Evolutionary conservation across 768 basidiomycete genomes (phyloP).

Genomic region (Gymnopilus junonius): DNA sequence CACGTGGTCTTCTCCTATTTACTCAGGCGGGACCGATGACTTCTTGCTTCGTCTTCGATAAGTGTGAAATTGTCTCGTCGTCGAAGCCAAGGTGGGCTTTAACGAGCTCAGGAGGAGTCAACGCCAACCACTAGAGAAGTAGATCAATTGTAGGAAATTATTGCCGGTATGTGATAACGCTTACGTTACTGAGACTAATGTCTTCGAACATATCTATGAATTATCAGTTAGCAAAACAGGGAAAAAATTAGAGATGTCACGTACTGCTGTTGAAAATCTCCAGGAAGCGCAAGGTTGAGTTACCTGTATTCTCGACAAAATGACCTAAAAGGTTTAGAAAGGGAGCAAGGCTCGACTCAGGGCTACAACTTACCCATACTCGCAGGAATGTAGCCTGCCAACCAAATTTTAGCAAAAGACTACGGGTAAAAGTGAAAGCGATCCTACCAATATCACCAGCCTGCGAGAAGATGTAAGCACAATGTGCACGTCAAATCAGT

Average conservation of each 20-base stretch:
- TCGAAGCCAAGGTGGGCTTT: constrained; percentile 61
- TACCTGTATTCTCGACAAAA: constrained; percentile 70
- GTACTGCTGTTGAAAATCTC: constrained; percentile 63
- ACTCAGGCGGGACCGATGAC: constrained; percentile 27
- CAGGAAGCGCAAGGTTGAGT: constrained; percentile 59
- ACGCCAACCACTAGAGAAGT: constrained; percentile 54
- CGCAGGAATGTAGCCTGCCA: constrained; percentile 57
- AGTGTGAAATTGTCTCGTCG: constrained; percentile 50
- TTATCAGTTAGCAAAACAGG: not conserved
- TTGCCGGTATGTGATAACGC: not conserved
- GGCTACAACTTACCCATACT: constrained; percentile 45
- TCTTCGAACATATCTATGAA: constrained; percentile 51
- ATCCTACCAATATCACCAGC: constrained; percentile 59
- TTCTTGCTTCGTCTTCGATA: constrained; percentile 53
- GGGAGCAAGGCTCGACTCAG: not conserved
- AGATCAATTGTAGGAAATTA: not conserved
- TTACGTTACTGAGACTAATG: constrained; percentile 47
- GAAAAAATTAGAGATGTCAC: constrained; percentile 14
- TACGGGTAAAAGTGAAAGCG: not conserved
- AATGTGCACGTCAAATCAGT: constrained; percentile 47
- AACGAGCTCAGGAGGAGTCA: constrained; percentile 61
- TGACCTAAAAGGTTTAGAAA: constrained; percentile 44
- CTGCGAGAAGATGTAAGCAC: constrained; percentile 61
- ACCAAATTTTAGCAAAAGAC: constrained; percentile 11
- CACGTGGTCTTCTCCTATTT: not conserved